These are phyloP conservation scores for Candida ortonii DNA, from an alignment of 805 yeast species.

Conservation along the genomic window DNA sequence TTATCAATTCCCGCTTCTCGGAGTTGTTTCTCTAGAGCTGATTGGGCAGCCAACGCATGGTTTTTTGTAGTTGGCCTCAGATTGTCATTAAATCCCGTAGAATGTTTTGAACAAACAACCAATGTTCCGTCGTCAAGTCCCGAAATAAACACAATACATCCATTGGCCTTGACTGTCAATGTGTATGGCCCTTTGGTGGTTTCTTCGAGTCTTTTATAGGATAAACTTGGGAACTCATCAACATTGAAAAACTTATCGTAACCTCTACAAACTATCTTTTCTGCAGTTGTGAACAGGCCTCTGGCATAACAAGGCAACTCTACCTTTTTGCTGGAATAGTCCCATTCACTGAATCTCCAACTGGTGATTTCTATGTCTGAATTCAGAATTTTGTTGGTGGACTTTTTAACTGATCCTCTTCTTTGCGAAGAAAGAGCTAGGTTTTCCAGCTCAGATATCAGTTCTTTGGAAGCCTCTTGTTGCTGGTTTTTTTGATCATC, in stretches of 20 bases:
- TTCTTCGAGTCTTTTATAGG: slow-evolving; percentile 41
- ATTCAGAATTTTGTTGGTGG: slow-evolving; percentile 21
- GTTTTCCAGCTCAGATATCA: slow-evolving; percentile 16
- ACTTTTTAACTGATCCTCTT: slow-evolving; percentile 28
- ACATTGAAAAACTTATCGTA: slow-evolving; percentile 92
- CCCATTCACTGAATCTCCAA: slow-evolving; percentile 94
- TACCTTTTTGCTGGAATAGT: slow-evolving; percentile 57
- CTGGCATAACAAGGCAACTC: slow-evolving; percentile 72
- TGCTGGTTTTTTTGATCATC: neutral
- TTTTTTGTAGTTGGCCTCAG: slow-evolving; percentile 38
- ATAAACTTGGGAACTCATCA: slow-evolving; percentile 57
- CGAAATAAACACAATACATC: slow-evolving; percentile 83
- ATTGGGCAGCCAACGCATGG: slow-evolving; percentile 75
- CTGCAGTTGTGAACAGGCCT: slow-evolving; percentile 63
- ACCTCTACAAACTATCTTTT: slow-evolving; percentile 72
- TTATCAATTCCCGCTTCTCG: slow-evolving; percentile 35
- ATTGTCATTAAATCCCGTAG: slow-evolving; percentile 63
- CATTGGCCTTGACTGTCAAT: slow-evolving; percentile 85
- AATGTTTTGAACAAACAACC: slow-evolving; percentile 87
- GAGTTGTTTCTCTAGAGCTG: slow-evolving; percentile 55
- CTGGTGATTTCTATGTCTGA: slow-evolving; percentile 26
- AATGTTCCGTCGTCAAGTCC: slow-evolving; percentile 74
- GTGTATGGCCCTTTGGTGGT: slow-evolving; percentile 73
- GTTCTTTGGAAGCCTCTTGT: slow-evolving; percentile 7
- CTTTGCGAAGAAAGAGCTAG: slow-evolving; percentile 11